Evolutionary conservation across 2,329 filamentous ascomycete species (phyloP), one percentile per base, ranked within the genome.

Genomic region (Trichoderma brevicompactum): DNA sequence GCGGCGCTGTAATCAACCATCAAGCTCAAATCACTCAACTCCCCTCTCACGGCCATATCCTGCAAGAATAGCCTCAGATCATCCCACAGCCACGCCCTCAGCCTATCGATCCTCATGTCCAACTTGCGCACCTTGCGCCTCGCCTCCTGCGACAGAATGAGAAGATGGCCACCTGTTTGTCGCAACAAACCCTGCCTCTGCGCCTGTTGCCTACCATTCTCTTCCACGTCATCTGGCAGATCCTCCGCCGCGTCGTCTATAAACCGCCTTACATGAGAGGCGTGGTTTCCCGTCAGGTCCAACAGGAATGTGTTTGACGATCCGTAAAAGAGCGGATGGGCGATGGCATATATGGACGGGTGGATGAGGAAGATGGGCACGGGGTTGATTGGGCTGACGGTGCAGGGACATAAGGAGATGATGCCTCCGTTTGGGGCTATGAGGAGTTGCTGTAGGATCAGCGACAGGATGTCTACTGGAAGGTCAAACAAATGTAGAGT

Each of bases 401-500:
- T 65, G 59, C 75, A 77, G 23, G 73, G 72, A 38, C 75, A 77
- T 19, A 77, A 68, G 5, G 68, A 52, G 46, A 77, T 72, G 12
- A 65, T 62, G 2, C 61, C 48, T 7, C 15, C 36, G n/a, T 49
- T 49, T 9, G 66, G 64, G 12, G 72, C 69, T 13, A 68, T 73
- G 46, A 78, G 68, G 17, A 77, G 72, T 6, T 72, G 73, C 5
- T 64, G 62, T 4, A 76, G 68, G 44, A 78, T 74, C 52, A 76
- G 69, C 44, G 70, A 69, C 48, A 77, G 65, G 13, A 77, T 68
- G 52, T 77, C 75, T 65, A 76, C 68, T 3, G 76, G 75, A 2
- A 77, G 71, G 41, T 78, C 76, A 5, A 78, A 72, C 6, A 77
- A 64, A 54, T 76, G 72, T 43, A 75, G 64, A n/a, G 65, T 48